Conservation (phyloP, 2,329 filamentous ascomycete genomes). For the Exserohilum turcica region DNA sequence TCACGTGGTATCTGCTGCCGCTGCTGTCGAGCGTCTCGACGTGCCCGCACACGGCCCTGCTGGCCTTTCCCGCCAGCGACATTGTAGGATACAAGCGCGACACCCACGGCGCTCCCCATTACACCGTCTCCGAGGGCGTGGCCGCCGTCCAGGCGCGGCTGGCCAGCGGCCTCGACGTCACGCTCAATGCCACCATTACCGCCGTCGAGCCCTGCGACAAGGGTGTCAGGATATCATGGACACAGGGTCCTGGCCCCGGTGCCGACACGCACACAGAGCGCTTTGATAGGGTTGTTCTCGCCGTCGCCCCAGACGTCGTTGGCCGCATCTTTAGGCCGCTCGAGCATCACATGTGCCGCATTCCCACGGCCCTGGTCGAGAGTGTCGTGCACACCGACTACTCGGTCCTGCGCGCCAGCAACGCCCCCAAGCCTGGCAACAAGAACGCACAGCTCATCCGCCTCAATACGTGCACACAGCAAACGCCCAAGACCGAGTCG, state of each 20-base stretch:
- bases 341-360: constrained; percentile 43
- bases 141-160: constrained; percentile 57
- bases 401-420: constrained; percentile 14
- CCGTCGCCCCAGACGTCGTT: constrained; percentile 61
- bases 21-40: constrained; percentile 61
- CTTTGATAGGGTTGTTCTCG: constrained; percentile 61
- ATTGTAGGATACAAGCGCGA: constrained; percentile 57
- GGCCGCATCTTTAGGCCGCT: constrained; percentile 56
- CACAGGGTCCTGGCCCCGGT: constrained; percentile 13
- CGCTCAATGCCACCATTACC: constrained; percentile 49
- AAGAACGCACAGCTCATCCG: constrained; percentile 37
- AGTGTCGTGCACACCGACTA: constrained; percentile 55
- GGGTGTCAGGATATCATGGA: constrained; percentile 47
- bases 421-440: background rate
- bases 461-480: constrained; percentile 41
- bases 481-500: constrained; percentile 54
- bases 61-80: constrained; percentile 60
- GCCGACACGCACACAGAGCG: constrained; percentile 32
- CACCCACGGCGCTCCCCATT: constrained; percentile 57
- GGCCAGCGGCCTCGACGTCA: constrained; percentile 49
- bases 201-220: constrained; percentile 39
- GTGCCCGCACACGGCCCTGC: constrained; percentile 58
- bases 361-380: constrained; percentile 57
- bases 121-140: constrained; percentile 58
- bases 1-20: constrained; percentile 59